A percentile compares a stretch with the other conserved stretches of the same genome.
Evolutionary conservation across 768 basidiomycete genomes (phyloP).

Genomic region (Rhodosporidiobolus sp.): DNA sequence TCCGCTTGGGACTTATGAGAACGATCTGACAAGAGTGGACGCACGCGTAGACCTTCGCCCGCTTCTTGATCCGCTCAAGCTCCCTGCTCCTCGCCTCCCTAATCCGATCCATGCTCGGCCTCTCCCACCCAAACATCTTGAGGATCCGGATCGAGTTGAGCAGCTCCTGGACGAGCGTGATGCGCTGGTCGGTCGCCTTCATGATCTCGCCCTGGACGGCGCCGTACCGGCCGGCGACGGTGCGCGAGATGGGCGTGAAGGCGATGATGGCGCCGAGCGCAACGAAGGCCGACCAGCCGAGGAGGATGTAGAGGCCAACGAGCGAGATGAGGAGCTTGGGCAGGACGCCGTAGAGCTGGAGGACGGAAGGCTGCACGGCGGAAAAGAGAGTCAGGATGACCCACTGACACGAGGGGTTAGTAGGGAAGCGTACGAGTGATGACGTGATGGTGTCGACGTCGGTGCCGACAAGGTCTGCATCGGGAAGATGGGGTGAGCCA

Average conservation of each 20-base stretch:
- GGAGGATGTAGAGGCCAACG: slow-evolving; percentile 36
- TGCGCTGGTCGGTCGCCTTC: slow-evolving; percentile 48
- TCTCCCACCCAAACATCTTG: slow-evolving; percentile 42
- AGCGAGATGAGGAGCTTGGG: slow-evolving; percentile 34
- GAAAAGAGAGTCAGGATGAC: too few species aligned
- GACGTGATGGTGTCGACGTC: slow-evolving; percentile 37
- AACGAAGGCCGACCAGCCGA: slow-evolving; percentile 40
- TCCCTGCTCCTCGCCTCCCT: slow-evolving; percentile 42
- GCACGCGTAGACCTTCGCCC: slow-evolving; percentile 36
- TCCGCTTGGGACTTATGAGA: not conserved
- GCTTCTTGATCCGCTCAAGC: slow-evolving; percentile 45
- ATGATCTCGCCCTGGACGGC: slow-evolving; percentile 45
- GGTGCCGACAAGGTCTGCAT: slow-evolving; percentile 33
- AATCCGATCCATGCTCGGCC: slow-evolving; percentile 37
- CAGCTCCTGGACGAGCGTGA: slow-evolving; percentile 46
- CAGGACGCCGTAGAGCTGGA: slow-evolving; percentile 28
- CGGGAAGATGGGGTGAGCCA: not conserved
- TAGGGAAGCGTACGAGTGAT: slow-evolving; percentile 3
- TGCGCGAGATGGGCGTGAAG: slow-evolving; percentile 42
- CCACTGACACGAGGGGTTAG: too few species aligned
- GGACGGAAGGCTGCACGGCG: slow-evolving; percentile 2
- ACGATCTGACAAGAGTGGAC: not conserved
- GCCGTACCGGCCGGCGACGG: slow-evolving; percentile 40
- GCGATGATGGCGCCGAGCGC: slow-evolving; percentile 40
- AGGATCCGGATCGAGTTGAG: slow-evolving; percentile 48